Percentiles rank a stretch among this genome's conserved stretches.
Conservation (phyloP, 495 filamentous ascomycete genomes). For the Hypoxylon fragiforme region DNA sequence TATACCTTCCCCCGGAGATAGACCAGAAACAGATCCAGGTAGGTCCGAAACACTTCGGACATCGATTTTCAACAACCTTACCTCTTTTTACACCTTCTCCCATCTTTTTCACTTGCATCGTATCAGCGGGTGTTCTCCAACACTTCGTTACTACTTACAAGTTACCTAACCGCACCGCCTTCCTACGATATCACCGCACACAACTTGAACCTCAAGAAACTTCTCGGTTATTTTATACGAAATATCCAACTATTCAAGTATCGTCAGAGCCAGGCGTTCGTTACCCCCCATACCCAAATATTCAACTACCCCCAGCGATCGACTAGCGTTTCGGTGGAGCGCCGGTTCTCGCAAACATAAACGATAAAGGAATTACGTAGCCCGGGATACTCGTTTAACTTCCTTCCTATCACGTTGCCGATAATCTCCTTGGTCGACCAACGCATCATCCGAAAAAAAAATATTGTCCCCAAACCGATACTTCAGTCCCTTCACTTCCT, state of each 20-base stretch:
- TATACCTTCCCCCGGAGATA: constrained; percentile 13
- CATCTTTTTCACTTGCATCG: neutral
- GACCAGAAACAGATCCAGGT: constrained; percentile 6
- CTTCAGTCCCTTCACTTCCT: neutral
- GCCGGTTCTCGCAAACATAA: constrained; percentile 7
- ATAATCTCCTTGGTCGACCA: neutral
- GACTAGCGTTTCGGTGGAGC: neutral
- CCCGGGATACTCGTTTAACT: neutral
- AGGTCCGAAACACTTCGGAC: constrained; percentile 15
- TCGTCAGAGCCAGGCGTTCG: constrained; percentile 13
- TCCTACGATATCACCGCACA: neutral
- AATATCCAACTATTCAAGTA: constrained; percentile 21
- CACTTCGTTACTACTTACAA: neutral
- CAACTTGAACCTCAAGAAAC: too few species aligned
- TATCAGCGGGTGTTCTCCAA: too few species aligned
- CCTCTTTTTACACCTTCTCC: neutral
- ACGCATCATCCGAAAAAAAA: constrained; percentile 1
- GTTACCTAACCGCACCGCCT: neutral
- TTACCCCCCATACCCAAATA: constrained; percentile 4
- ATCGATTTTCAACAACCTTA: neutral
- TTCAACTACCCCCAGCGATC: neutral
- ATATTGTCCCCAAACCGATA: constrained; percentile 2
- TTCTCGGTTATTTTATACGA: neutral
- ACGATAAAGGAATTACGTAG: constrained; percentile 4
- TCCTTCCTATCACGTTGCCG: constrained; percentile 5